Conservation (phyloP, 495 filamentous ascomycete genomes). For the Podospora tetraspora region DNA sequence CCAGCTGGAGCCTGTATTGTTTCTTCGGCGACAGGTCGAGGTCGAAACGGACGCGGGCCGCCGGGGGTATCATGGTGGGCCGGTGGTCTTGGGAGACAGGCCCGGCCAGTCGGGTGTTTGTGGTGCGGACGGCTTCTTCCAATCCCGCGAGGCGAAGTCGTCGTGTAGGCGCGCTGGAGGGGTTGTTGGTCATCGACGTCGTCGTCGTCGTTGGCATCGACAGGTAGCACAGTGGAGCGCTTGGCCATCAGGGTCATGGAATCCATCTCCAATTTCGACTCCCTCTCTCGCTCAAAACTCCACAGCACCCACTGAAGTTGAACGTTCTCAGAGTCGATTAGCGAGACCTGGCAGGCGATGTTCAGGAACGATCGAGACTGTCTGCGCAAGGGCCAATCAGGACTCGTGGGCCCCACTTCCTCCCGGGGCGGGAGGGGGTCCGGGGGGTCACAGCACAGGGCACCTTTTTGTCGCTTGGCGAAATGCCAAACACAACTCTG, state of each 20-base stretch:
- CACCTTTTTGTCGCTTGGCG: constrained; percentile 21
- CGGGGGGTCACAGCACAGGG: constrained; percentile 13
- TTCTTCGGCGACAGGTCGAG: constrained; percentile 1
- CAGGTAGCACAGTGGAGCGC: not conserved
- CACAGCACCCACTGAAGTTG: not conserved
- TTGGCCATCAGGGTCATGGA: not conserved
- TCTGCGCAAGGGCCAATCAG: not conserved
- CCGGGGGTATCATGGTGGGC: constrained; percentile 1
- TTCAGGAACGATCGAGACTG: not conserved
- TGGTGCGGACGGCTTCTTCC: not conserved
- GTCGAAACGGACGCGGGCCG: constrained; percentile 11
- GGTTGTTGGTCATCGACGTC: not conserved
- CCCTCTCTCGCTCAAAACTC: not conserved
- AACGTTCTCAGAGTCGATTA: not conserved
- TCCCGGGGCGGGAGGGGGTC: constrained; percentile 13
- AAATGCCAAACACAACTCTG: constrained; percentile 44
- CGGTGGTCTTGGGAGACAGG: not conserved
- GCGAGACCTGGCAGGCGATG: not conserved
- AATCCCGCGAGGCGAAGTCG: not conserved
- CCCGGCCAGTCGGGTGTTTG: not conserved
- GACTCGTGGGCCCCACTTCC: not conserved
- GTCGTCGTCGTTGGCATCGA: not conserved
- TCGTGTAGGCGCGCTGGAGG: not conserved
- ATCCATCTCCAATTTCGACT: not conserved
- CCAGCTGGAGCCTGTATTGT: not conserved